Percentiles rank a stretch among this genome's conserved stretches.
Evolutionary conservation across 306 rosid species (phyloP).

Genomic region (Casuarina equisetifolia): DNA sequence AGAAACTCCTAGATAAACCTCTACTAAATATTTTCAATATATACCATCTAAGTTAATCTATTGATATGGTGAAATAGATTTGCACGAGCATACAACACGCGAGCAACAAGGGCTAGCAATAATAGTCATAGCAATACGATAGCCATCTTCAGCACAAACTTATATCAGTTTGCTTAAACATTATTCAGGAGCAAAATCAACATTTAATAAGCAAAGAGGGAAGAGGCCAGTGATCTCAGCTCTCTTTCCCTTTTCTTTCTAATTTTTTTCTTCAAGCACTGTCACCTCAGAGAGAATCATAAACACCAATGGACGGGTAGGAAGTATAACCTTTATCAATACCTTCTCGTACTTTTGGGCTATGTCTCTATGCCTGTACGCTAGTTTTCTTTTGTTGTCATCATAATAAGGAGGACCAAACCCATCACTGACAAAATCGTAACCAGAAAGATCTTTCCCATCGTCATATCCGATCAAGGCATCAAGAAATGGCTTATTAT

Average conservation of each 20-base stretch:
- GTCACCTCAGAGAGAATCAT: neutral
- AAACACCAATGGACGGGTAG: neutral
- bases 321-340: slow-evolving; percentile 7
- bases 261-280: neutral
- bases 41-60: neutral
- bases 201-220: neutral
- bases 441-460: slow-evolving; percentile 71
- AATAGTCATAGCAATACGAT: neutral
- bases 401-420: slow-evolving; percentile 59
- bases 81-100: neutral
- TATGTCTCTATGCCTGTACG: slow-evolving; percentile 80
- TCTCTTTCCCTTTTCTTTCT: neutral
- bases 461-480: slow-evolving; percentile 64
- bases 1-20: neutral
- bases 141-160: neutral
- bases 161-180: neutral
- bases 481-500: slow-evolving; percentile 72
- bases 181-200: neutral
- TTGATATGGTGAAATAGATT: neutral
- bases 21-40: neutral
- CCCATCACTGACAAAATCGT: slow-evolving; percentile 74
- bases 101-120: neutral
- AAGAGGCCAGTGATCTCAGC: slow-evolving; percentile 4
- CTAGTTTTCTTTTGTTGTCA: slow-evolving; percentile 68
- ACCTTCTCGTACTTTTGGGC: slow-evolving; percentile 70